Evolutionary conservation across 306 rosid genomes (phyloP), one percentile per base, ranked within the genome.

Genomic region (Acmispon strigosus): DNA sequence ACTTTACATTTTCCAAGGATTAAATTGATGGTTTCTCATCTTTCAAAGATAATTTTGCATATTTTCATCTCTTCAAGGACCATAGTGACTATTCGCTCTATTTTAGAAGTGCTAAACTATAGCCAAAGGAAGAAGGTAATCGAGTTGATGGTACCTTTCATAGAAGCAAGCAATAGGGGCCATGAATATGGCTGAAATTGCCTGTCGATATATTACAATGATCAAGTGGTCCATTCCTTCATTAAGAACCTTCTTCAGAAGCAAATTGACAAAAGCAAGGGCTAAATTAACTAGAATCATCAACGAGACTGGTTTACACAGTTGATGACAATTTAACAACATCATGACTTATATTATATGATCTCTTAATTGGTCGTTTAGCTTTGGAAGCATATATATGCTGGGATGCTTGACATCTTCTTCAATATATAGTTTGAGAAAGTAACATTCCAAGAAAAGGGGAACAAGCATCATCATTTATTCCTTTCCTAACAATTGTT

Each of bases 231-330:
- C 84, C 52, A 83, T 34, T 67, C 96, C 97, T 76, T 78, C 78
- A 78, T 74, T 85, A 10, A 90, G 78, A 74, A 82, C 63, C 75
- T 85, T 84, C 89, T 93, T 90, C 37, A 88, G 84, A 42, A 86
- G 84, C 7, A 90, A 16, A 80, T 90, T 93, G 2, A 88, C 98
- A 0, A 83, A 5, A 12, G 88, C 89, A n/a, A 88, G 14, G 2
- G 90, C 89, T 56, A 90, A 79, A 44, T 83, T 93, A 15, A 87
- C 79, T 0, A 79, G 36, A 71, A 88, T 61, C 98, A 93, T 85
- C 49, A 77, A 49, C 45, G 57, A 17, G 69, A 76, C 69, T 56
- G 85, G 82, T 83, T 78, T 90, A 86, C 86, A 81, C 74, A 76
- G 17, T 60, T 22, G 72, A 70, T 24, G 57, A 7, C 41, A 61